Conservation (phyloP, 441 rosid species). For the Pelargonium cotyledonis region DNA sequence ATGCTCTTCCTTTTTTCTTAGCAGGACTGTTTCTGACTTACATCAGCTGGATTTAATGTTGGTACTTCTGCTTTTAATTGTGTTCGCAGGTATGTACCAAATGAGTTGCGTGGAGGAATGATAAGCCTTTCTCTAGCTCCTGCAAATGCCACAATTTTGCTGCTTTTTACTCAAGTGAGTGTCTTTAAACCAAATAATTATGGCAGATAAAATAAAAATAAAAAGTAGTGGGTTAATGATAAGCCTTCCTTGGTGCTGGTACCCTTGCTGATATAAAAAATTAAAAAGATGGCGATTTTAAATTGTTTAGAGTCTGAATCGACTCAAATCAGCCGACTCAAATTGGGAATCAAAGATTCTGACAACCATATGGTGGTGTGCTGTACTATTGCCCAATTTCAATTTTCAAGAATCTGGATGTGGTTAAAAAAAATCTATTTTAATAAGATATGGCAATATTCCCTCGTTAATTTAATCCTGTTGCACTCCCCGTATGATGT, state of each 20-base stretch:
- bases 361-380: not conserved
- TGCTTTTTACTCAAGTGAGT: slow-evolving; percentile 54
- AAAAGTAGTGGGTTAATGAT: not conserved
- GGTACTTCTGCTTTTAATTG: slow-evolving; percentile 15
- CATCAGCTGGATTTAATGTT: slow-evolving; percentile 14
- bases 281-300: too few species aligned
- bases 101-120: slow-evolving; percentile 95
- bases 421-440: not conserved
- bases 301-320: too few species aligned
- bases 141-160: slow-evolving; percentile 63
- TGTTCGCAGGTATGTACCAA: slow-evolving; percentile 70
- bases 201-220: slow-evolving; percentile 1
- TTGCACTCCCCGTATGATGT: not conserved
- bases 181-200: slow-evolving; percentile 12
- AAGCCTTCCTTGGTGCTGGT: too few species aligned
- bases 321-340: too few species aligned
- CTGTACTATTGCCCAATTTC: not conserved
- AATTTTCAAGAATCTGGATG: not conserved
- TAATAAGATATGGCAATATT: not conserved
- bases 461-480: not conserved
- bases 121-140: slow-evolving; percentile 78
- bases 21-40: slow-evolving; percentile 12
- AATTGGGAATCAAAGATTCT: too few species aligned
- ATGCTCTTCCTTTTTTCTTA: slow-evolving; percentile 1
- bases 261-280: too few species aligned